phyloP scores from a whole-genome alignment of 2,329 filamentous ascomycete species.

The Colletotrichum tropicale region DNA sequence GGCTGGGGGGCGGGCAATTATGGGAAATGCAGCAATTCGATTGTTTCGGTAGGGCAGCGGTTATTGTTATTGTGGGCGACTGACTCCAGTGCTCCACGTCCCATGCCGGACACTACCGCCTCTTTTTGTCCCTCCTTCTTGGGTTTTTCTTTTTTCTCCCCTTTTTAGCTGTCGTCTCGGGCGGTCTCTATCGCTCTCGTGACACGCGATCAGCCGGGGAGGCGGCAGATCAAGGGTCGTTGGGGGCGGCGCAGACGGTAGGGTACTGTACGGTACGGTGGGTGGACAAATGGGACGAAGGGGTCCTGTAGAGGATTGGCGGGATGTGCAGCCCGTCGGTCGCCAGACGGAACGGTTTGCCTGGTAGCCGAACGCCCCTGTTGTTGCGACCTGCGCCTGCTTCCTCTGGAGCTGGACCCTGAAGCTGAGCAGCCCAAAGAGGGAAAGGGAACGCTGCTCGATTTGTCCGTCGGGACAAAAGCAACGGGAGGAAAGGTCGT shows the following conservation, averaged over 20 bases:
- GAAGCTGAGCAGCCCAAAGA: constrained; percentile 4
- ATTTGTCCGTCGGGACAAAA: neutral
- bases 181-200: constrained; percentile 1
- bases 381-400: constrained; percentile 1
- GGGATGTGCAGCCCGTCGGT: constrained; percentile 7
- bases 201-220: constrained; percentile 15
- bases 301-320: neutral
- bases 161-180: neutral
- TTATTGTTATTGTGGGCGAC: neutral
- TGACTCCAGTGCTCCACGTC: neutral
- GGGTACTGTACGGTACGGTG: too few species aligned
- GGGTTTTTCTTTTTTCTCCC: neutral
- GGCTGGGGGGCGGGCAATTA: neutral
- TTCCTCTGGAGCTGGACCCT: constrained; percentile 12
- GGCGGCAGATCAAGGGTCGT: neutral
- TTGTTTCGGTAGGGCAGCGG: neutral
- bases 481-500: neutral
- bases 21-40: neutral
- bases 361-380: constrained; percentile 13
- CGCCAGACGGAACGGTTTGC: constrained; percentile 15
- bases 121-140: neutral
- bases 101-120: neutral
- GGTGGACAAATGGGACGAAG: neutral
- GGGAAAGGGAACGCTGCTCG: neutral
- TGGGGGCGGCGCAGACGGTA: neutral